Base-by-base conservation (phyloP, 176 grass and related monocot species). In the Carex parvula region DNA sequence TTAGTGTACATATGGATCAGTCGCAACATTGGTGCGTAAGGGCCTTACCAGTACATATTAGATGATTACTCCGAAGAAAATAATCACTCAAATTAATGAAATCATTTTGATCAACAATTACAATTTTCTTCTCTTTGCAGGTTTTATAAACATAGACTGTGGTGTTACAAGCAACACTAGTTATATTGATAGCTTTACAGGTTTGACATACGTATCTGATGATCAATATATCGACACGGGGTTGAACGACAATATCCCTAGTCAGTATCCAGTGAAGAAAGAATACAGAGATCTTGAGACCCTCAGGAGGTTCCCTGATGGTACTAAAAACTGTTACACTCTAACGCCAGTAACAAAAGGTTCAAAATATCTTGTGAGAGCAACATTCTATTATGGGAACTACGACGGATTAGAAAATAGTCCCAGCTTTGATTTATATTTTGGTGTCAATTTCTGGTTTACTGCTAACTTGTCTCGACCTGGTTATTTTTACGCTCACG, bases 141-240 rank as follows among this genome's bases (percentile, higher is more conserved):
- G 88, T 92, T 94, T 94, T 70, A 90, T 92, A 88, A 94, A 46
- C 84, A 94, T 94, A 11, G 86, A 94, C 33, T 92, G 90, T 48
- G 90, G 88, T 11, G 55, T 90, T 83, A 41, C n/a, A 0, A 83
- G 60, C 57, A 87, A 90, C 21, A 79, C 18, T 13, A 83, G 75
- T 4, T 92, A 85, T 46, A 79, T 81, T 57, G 81, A 92, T 39
- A 42, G 22, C 60, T 61, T 70, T n/a, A n/a, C n/a, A 60, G 91
- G 13, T 7, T 55, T 94, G 56, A 8, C 64, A 66, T 94, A 92
- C 66, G 90, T 88, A 63, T 90, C 90, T 20, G 92, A 94, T 44
- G 81, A 79, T 61, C 72, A 62, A 82, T 92, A 86, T n/a, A 52
- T 90, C 15, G 82, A 18, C 44, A 62, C 88, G 5, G 88, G 92